Conservation (phyloP, 1,284 basidiomycete species). For the Apiotrichum domesticum region DNA sequence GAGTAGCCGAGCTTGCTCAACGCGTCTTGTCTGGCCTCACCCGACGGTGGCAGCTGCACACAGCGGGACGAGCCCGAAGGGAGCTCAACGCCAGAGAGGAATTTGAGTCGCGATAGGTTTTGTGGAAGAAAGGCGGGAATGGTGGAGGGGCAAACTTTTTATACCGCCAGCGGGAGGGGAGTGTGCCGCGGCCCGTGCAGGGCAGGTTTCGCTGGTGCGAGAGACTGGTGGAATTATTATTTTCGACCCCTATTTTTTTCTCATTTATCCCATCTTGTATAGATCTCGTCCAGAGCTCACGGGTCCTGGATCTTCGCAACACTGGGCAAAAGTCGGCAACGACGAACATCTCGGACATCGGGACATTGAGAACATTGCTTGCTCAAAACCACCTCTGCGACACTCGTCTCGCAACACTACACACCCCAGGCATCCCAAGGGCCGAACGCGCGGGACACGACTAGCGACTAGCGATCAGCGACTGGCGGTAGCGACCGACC, state of each 20-base stretch:
- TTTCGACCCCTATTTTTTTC: not conserved
- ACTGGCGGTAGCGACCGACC: not conserved
- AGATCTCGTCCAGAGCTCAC: no score
- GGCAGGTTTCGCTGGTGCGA: not conserved
- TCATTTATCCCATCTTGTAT: conserved; percentile 13
- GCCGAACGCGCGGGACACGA: no score
- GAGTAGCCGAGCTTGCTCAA: conserved; percentile 27
- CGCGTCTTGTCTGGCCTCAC: conserved; percentile 39
- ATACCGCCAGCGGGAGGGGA: not conserved
- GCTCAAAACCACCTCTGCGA: no score
- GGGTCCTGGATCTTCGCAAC: no score
- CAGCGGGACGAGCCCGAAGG: conserved; percentile 3
- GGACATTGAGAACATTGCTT: no score
- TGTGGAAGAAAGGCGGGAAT: conserved; percentile 16
- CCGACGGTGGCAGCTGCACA: conserved; percentile 15
- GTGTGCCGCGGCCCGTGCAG: not conserved
- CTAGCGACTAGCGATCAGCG: no score
- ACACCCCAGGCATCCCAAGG: no score
- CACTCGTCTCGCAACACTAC: no score
- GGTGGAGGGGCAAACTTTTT: not conserved
- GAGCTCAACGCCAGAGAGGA: conserved; percentile 24
- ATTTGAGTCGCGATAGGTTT: conserved; percentile 25
- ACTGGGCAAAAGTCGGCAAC: no score
- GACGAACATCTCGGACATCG: not conserved
- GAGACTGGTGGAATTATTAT: not conserved